phyloP scores from a whole-genome alignment of 2,329 filamentous ascomycete genomes.

The Botrytis porri region DNA sequence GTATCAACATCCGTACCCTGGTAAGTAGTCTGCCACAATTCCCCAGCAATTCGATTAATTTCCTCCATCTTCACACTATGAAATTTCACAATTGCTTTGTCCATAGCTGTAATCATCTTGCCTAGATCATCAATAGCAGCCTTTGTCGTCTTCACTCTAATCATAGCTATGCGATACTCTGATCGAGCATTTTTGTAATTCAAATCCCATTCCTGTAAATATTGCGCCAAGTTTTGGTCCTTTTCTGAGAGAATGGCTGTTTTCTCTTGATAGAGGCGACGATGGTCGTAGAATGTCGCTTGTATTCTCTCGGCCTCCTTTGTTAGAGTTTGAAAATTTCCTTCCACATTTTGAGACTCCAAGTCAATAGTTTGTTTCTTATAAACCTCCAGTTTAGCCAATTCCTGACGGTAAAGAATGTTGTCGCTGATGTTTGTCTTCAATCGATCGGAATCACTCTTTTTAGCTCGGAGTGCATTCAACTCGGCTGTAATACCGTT shows the following conservation, averaged over 20 bases:
- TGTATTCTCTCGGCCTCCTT: slow-evolving; percentile 67
- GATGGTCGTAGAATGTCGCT: slow-evolving; percentile 63
- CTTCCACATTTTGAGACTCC: slow-evolving; percentile 74
- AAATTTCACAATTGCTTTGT: slow-evolving; percentile 97
- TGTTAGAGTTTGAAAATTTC: slow-evolving; percentile 74
- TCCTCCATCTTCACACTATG: slow-evolving; percentile 97
- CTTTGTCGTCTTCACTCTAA: slow-evolving; percentile 87
- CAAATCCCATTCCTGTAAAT: slow-evolving; percentile 76
- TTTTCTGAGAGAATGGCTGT: slow-evolving; percentile 45
- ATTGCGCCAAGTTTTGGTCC: slow-evolving; percentile 71
- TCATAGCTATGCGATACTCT: slow-evolving; percentile 82
- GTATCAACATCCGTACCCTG: slow-evolving; percentile 96
- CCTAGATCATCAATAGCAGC: slow-evolving; percentile 88
- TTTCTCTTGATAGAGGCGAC: slow-evolving; percentile 73
- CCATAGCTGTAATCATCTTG: slow-evolving; percentile 77
- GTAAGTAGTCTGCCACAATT: slow-evolving; percentile 97
- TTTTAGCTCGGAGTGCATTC: slow-evolving; percentile 74
- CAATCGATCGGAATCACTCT: slow-evolving; percentile 75
- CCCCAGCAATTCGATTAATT: slow-evolving; percentile 90
- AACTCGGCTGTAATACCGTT: slow-evolving; percentile 63
- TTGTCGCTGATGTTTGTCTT: slow-evolving; percentile 90
- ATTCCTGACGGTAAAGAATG: slow-evolving; percentile 75
- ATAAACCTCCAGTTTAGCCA: slow-evolving; percentile 65
- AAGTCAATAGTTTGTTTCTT: slow-evolving; percentile 69
- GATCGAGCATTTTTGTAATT: slow-evolving; percentile 80